phyloP scores from a whole-genome alignment of 177 flowering plant genomes.

The Vitis hybrid region DNA sequence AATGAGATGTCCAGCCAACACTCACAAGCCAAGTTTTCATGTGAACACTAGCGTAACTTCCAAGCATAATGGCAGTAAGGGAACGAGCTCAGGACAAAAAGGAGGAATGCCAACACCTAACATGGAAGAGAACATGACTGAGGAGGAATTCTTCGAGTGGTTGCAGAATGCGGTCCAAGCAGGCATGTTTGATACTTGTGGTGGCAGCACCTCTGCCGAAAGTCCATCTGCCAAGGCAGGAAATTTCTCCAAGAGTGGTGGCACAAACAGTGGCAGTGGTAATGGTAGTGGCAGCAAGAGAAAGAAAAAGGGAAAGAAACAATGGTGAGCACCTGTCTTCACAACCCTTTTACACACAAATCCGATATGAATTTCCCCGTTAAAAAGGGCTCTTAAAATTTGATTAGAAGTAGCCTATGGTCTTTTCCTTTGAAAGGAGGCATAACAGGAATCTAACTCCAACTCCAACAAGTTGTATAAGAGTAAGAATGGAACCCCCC shows the following conservation, averaged over 20 bases:
- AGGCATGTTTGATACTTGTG: slow-evolving; percentile 64
- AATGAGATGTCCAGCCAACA: slow-evolving; percentile 89
- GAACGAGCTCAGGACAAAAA: slow-evolving; percentile 52
- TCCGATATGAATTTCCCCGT: background rate
- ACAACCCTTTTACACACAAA: background rate
- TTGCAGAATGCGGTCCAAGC: slow-evolving; percentile 78
- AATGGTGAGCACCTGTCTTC: slow-evolving; percentile 39
- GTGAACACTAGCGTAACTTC: slow-evolving; percentile 76
- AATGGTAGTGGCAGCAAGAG: slow-evolving; percentile 49
- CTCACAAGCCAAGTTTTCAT: slow-evolving; percentile 94
- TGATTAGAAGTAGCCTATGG: background rate
- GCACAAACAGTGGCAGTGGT: slow-evolving; percentile 24
- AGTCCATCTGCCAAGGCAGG: slow-evolving; percentile 42
- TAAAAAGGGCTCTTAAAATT: background rate
- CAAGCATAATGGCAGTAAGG: slow-evolving; percentile 48
- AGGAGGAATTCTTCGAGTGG: slow-evolving; percentile 85
- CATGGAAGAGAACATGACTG: slow-evolving; percentile 73
- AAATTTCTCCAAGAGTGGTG: slow-evolving; percentile 27
- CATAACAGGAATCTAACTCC: background rate
- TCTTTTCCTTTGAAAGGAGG: background rate
- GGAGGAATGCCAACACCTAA: slow-evolving; percentile 47
- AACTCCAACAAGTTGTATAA: background rate
- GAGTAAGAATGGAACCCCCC: background rate
- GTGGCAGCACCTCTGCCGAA: slow-evolving; percentile 37
- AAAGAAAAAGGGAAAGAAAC: slow-evolving; percentile 87